Base-by-base conservation (phyloP, 306 rosid genomes). In the Lablab purpureus region DNA sequence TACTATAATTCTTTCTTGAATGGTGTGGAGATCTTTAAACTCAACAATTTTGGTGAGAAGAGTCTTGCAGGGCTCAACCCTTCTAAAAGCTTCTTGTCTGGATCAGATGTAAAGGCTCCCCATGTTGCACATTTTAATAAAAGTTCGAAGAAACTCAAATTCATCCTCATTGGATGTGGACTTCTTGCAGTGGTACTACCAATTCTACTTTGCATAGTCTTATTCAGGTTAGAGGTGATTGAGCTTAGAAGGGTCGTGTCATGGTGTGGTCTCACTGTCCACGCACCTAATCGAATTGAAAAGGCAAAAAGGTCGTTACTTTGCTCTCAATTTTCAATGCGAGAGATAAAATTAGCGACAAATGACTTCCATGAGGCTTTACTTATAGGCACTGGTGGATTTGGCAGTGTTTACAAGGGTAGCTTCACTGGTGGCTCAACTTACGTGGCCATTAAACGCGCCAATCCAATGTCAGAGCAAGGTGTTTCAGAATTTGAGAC, bases 21-120 rank as follows among this genome's bases (percentile, higher is more conserved):
- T 50, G 89, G 89, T 23, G 87, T 72, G 7, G 89, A 83, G 72
- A 43, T 80, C 27, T 83, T 86, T 18, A 83, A 86, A 47, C 54
- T 86, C 15, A 80, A 81, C 68, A 7, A 1, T 30, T 7, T 4
- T 18, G 83, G 46, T 49, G 32, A 28, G 7, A 67, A 28, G 67
- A 67, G 19, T 77, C 81, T 77, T 52, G 81, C 75, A 17, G 75
- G 81, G 43, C 56, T 37, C 12, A 66, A 67, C 67, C 67, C 81
- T 52, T 41, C 75, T 4, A 0, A 37, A 67, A 52, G 6, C 17
- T 22, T 55, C 15, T 76, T 73, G 14, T 41, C 12, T 3, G n/a
- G 11, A 30, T 80, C 81, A 46, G 22, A 19, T 4, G 58, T 15
- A 43, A 37, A 9, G 7, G 71, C 56, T 41, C 25, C 30, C 3